Percentiles rank a stretch among this genome's conserved stretches.
phyloP scores from a whole-genome alignment of 176 grass and related monocot species.

The Miscanthus lutarioriparius region DNA sequence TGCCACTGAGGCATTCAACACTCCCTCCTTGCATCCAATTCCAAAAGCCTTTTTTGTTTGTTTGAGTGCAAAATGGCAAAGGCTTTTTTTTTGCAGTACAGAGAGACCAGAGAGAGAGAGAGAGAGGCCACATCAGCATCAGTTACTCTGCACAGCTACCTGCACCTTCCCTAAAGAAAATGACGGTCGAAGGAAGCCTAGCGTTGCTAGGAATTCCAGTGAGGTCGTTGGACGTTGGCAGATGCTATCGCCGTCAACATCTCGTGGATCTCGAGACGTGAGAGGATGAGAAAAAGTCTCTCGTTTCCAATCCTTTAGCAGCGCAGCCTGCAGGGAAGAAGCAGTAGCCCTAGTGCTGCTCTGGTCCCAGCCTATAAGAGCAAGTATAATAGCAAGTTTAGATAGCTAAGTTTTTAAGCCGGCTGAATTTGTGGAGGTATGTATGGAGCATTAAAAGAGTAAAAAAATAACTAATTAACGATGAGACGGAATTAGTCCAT shows the following conservation, averaged over 20 bases:
- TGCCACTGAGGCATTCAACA: slow-evolving; percentile 1
- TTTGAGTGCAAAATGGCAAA: neutral
- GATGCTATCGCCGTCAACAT: neutral
- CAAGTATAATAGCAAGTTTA: no score
- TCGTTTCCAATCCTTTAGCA: slow-evolving; percentile 13
- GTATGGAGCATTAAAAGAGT: no score
- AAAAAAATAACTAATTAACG: no score
- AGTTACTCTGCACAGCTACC: slow-evolving; percentile 2
- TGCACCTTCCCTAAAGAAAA: neutral
- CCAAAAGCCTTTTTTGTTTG: neutral
- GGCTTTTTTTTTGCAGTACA: neutral
- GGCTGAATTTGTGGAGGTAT: no score
- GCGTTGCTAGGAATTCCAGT: neutral
- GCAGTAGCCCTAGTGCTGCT: neutral
- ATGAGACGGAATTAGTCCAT: no score
- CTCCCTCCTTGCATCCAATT: neutral
- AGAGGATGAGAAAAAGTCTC: neutral
- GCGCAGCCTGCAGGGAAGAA: slow-evolving; percentile 14
- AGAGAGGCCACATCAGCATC: slow-evolving; percentile 1
- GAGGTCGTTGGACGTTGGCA: slow-evolving; percentile 7
- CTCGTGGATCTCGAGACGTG: slow-evolving; percentile 15
- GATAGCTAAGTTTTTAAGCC: no score
- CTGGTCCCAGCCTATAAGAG: neutral
- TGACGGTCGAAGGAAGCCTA: neutral
- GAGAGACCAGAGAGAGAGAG: slow-evolving; percentile 7